A percentile compares a stretch with the other conserved stretches of the same genome.
These are phyloP conservation scores for Hanseniaspora thailandica DNA, from an alignment of 805 yeast species.

Conservation along the genomic window DNA sequence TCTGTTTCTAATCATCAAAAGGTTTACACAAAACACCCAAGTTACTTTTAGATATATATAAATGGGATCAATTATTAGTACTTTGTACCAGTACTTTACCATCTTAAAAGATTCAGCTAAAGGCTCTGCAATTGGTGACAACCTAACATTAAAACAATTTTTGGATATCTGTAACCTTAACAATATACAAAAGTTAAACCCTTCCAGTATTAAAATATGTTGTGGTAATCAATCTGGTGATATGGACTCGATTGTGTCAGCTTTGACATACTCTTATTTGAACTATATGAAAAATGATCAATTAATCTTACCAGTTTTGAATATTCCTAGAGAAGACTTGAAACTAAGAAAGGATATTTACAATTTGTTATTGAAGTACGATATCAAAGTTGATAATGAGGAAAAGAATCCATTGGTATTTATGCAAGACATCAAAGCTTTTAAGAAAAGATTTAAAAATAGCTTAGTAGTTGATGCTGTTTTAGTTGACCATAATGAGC, in stretches of 20 bases:
- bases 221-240: conserved; percentile 79
- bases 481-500: conserved; percentile 73
- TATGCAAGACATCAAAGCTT: conserved; percentile 48
- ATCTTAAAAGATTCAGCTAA: neutral
- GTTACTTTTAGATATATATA: no score
- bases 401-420: conserved; percentile 39
- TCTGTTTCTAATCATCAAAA: no score
- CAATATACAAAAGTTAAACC: conserved; percentile 1
- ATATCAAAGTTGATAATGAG: neutral
- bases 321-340: conserved; percentile 58
- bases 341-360: conserved; percentile 59
- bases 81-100: neutral
- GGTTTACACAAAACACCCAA: no score
- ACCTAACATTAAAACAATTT: conserved; percentile 1
- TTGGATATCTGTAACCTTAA: neutral
- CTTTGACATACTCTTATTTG: conserved; percentile 61
- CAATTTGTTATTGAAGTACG: conserved; percentile 35
- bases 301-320: conserved; percentile 56
- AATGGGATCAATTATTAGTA: neutral
- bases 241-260: conserved; percentile 73
- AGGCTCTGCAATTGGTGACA: neutral
- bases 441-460: conserved; percentile 20
- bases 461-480: conserved; percentile 28
- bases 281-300: conserved; percentile 29
- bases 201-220: conserved; percentile 1